Evolutionary conservation across 805 yeast genomes (phyloP).

Genomic region (Suhomyces canberraensis): DNA sequence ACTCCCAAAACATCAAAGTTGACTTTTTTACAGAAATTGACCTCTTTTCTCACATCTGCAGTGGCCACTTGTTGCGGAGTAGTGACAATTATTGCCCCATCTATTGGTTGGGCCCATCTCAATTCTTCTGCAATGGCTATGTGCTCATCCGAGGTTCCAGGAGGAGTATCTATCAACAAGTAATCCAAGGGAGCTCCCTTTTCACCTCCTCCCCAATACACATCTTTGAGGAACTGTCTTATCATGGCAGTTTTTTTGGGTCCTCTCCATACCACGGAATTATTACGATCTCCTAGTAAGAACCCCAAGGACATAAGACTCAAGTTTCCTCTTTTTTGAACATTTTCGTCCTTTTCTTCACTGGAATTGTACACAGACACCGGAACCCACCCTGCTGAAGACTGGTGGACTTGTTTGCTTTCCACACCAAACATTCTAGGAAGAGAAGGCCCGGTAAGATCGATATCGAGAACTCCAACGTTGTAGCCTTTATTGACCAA

Average conservation of each 20-base stretch:
- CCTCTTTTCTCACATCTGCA: slow-evolving; percentile 91
- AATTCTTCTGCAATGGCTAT: slow-evolving; percentile 94
- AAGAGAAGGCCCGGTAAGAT: slow-evolving; percentile 92
- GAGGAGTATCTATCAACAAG: slow-evolving; percentile 92
- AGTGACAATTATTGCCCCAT: slow-evolving; percentile 93
- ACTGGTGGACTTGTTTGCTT: slow-evolving; percentile 71
- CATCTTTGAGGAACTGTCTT: slow-evolving; percentile 86
- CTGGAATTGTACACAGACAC: slow-evolving; percentile 42
- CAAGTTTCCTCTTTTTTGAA: slow-evolving; percentile 35
- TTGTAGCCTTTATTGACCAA: slow-evolving; percentile 65
- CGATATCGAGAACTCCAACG: slow-evolving; percentile 95
- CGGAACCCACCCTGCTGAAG: slow-evolving; percentile 88
- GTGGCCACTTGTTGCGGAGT: slow-evolving; percentile 94
- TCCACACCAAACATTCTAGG: slow-evolving; percentile 97
- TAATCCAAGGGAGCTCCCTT: slow-evolving; percentile 53
- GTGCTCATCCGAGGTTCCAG: slow-evolving; percentile 98
- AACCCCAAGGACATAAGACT: slow-evolving; percentile 88
- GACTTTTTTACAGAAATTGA: slow-evolving; percentile 87
- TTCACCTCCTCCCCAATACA: slow-evolving; percentile 70
- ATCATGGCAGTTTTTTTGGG: slow-evolving; percentile 99
- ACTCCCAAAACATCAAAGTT: slow-evolving; percentile 77
- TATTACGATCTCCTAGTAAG: slow-evolving; percentile 76
- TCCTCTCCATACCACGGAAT: slow-evolving; percentile 96
- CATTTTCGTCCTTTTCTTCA: slow-evolving; percentile 8
- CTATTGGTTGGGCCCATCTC: slow-evolving; percentile 59